These are phyloP conservation scores for Tilletiopsis washingtonensis DNA, from an alignment of 1,284 basidiomycete genomes.

Conservation along the genomic window DNA sequence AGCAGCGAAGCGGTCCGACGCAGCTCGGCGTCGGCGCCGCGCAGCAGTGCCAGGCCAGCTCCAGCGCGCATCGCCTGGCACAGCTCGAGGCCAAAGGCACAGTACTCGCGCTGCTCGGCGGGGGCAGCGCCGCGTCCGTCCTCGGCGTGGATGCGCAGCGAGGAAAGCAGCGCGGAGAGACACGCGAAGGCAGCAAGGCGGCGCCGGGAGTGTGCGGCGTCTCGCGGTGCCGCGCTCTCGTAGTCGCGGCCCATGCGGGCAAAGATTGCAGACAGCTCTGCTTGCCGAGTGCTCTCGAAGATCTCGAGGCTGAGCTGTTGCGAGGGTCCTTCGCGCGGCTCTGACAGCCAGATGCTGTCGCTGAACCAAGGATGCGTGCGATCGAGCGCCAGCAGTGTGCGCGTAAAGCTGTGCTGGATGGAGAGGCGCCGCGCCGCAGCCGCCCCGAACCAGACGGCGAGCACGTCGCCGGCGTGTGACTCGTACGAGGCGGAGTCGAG, in stretches of 20 bases:
- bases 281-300: neutral
- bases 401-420: constrained; percentile 23
- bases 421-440: constrained; percentile 22
- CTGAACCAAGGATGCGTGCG: neutral
- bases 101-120: neutral
- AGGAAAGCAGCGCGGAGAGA: constrained; percentile 14
- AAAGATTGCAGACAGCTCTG: neutral
- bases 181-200: constrained; percentile 7
- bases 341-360: neutral
- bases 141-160: constrained; percentile 9
- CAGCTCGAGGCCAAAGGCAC: neutral
- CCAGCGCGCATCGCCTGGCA: neutral
- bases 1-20: neutral
- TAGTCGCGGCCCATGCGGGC: neutral
- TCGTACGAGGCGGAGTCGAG: constrained; percentile 54
- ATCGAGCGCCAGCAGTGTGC: constrained; percentile 1
- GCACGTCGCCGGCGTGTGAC: constrained; percentile 20
- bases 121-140: too few relatives aligned
- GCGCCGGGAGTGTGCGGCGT: too few relatives aligned
- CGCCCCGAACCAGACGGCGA: constrained; percentile 32
- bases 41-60: neutral
- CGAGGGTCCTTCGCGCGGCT: neutral
- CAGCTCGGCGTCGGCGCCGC: neutral
- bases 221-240: neutral
- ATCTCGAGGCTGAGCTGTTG: neutral